Percentiles rank a stretch among this genome's conserved stretches.
Conservation (phyloP, 805 yeast genomes). For the Yarrowia porcina region DNA sequence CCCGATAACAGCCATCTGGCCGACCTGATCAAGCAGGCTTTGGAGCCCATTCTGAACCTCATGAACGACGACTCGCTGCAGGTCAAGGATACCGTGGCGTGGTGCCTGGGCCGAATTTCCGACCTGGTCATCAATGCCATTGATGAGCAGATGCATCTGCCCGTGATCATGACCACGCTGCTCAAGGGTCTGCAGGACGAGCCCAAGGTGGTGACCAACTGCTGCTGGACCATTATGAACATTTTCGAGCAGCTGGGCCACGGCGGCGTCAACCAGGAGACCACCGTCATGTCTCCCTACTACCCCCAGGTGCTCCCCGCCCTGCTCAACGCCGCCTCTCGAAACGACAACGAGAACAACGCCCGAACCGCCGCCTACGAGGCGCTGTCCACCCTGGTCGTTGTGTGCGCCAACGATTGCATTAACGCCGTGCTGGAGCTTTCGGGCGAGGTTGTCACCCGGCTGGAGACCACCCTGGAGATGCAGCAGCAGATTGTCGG, state of each 20-base stretch:
- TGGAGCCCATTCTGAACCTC: conserved; percentile 69
- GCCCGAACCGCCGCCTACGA: conserved; percentile 96
- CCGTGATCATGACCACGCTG: conserved; percentile 69
- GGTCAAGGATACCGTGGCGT: conserved; percentile 94
- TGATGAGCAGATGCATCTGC: conserved; percentile 60
- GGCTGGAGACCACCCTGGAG: conserved; percentile 66
- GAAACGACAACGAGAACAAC: conserved; percentile 77
- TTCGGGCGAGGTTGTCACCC: conserved; percentile 68
- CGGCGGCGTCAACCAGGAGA: conserved; percentile 46
- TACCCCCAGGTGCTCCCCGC: conserved; percentile 67
- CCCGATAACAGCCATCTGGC: conserved; percentile 73
- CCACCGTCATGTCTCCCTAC: conserved; percentile 70
- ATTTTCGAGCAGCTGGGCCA: conserved; percentile 73
- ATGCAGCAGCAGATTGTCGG: conserved; percentile 57
- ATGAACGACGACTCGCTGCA: conserved; percentile 74
- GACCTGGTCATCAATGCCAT: conserved; percentile 79
- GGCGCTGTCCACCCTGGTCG: conserved; percentile 79
- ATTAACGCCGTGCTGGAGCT: conserved; percentile 65
- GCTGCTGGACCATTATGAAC: conserved; percentile 96
- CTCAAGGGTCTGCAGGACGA: conserved; percentile 81
- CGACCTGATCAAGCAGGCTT: conserved; percentile 71
- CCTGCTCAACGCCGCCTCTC: conserved; percentile 63
- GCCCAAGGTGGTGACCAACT: conserved; percentile 91
- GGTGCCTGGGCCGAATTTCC: conserved; percentile 97
- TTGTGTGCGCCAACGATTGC: conserved; percentile 67